A percentile compares a stretch with the other conserved stretches of the same genome.
These are phyloP conservation scores for Bolboschoenus planiculmis DNA, from an alignment of 176 grass and related monocot species.

Conservation along the genomic window DNA sequence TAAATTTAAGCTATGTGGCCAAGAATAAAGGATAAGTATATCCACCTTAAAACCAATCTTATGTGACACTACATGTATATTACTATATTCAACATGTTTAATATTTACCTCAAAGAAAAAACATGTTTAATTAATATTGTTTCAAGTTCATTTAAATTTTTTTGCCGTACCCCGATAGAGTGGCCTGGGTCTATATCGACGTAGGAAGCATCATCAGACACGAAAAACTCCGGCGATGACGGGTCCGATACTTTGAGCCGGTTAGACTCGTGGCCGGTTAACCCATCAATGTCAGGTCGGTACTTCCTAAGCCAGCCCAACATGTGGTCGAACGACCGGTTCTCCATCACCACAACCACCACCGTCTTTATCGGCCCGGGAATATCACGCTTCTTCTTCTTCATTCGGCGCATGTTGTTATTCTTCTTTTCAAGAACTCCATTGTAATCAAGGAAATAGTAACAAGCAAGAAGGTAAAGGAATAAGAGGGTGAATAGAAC, in stretches of 20 bases:
- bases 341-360: conserved; percentile 36
- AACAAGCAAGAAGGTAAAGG: neutral
- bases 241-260: conserved; percentile 21
- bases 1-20: neutral
- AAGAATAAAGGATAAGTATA: neutral
- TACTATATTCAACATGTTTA: too few species aligned
- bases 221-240: conserved; percentile 18
- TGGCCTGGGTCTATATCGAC: conserved; percentile 27
- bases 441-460: neutral
- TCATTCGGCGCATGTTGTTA: neutral
- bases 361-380: conserved; percentile 33
- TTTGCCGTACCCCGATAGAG: conserved; percentile 19
- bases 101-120: too few species aligned
- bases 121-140: too few species aligned
- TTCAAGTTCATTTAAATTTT: too few species aligned
- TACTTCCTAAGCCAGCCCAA: conserved; percentile 1
- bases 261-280: conserved; percentile 26
- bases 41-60: neutral
- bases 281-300: conserved; percentile 24
- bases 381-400: conserved; percentile 19
- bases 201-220: conserved; percentile 21
- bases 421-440: neutral
- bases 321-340: conserved; percentile 15
- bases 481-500: neutral
- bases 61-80: neutral